A percentile compares a stretch with the other conserved stretches of the same genome.
These are phyloP conservation scores for Alternaria dauci DNA, from an alignment of 2,329 filamentous ascomycete genomes.

Conservation along the genomic window DNA sequence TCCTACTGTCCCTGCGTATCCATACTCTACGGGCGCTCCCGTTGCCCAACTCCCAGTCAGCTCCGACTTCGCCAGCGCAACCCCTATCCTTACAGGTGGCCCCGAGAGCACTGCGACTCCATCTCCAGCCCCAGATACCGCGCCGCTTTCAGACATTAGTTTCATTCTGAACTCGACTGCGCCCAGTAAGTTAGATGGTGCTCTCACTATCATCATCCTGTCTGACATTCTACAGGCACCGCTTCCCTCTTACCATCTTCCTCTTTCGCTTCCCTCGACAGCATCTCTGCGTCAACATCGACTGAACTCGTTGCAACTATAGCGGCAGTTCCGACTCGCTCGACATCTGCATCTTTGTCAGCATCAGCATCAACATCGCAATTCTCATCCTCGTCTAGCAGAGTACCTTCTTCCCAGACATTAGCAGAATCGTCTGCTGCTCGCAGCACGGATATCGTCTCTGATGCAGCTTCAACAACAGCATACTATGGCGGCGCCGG, in stretches of 20 bases:
- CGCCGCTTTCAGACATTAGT: conserved; percentile 6
- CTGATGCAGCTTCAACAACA: conserved; percentile 17
- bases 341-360: conserved; percentile 16
- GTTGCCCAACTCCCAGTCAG: conserved; percentile 11
- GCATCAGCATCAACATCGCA: conserved; percentile 20
- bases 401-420: conserved; percentile 16
- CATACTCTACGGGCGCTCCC: conserved; percentile 38
- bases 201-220: background rate
- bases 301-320: conserved; percentile 5
- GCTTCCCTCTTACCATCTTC: conserved; percentile 4
- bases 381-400: conserved; percentile 20
- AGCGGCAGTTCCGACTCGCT: conserved; percentile 11
- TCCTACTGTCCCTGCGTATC: conserved; percentile 45
- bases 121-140: conserved; percentile 4
- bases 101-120: conserved; percentile 13
- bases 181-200: conserved; percentile 13
- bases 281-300: conserved; percentile 12
- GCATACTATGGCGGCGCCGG: conserved; percentile 20
- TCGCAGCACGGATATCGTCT: conserved; percentile 21
- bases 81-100: conserved; percentile 17
- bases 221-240: conserved; percentile 12
- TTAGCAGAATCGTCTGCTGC: conserved; percentile 21
- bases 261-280: conserved; percentile 2
- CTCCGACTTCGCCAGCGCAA: conserved; percentile 13
- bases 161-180: conserved; percentile 27